Base-by-base conservation (phyloP, 1,139 yeast species). In the Blastobotrys petasosporus region DNA sequence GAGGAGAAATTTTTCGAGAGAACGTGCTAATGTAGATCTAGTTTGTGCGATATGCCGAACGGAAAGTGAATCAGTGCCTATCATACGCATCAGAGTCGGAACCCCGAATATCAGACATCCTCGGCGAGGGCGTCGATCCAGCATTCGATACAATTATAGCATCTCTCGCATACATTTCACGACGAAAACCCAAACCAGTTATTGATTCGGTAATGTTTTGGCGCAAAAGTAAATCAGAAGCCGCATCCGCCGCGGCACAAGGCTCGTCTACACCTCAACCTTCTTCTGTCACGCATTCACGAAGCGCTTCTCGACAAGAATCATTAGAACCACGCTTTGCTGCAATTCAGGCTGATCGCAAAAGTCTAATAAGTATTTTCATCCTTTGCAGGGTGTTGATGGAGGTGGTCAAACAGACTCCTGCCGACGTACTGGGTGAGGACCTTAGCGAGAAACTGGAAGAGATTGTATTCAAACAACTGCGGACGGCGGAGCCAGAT, bases 171-270 rank as follows among this genome's bases (percentile, higher is more conserved):
- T 87, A 85, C 61, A 85, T 92, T 35, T 95, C 98, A 1, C 74
- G 88, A 48, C 74, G 83, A 32, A 86, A 88, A 56, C 97, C 97
- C 0, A 90, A 88, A 59, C 95, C 97, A 0, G 97, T 94, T 2
- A 90, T 94, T 39, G 98, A 94, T 63, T 86, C 95, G 17, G 96
- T 92, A 49, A 90, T 94, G 97, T 90, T 85, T 61, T 92, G 99
- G 99, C 75, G 98, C 50, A 87, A 90, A 63, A 79, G 94, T 4
- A 82, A 92, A 62, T 81, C 94, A 28, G 97, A 90, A 56, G 82
- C 85, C 2, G 88, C 95, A 0, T 75, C 81, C 2, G 72, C 80
- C 69, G 94, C 95, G 0, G 45, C 47, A 6, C 41, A 40, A 16
- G 28, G 36, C 2, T 9, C 12, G 16, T 10, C 39, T 2, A 12